Percentiles rank a stretch among this genome's conserved stretches.
These are phyloP conservation scores for Amyloporia xantha DNA, from an alignment of 768 basidiomycete species.

Conservation along the genomic window DNA sequence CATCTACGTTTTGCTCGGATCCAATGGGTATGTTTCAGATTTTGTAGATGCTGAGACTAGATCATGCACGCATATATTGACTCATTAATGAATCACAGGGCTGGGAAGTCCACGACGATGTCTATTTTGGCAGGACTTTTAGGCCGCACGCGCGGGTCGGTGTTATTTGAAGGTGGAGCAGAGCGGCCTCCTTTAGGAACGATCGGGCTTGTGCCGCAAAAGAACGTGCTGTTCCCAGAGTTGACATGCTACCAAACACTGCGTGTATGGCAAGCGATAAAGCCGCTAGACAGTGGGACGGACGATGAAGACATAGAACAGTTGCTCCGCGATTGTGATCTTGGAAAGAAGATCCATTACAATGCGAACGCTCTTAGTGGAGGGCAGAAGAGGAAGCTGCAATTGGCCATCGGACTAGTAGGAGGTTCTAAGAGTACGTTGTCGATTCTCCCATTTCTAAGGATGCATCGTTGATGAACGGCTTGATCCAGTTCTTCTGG, in stretches of 20 bases:
- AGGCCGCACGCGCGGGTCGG: conserved; percentile 49
- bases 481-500: conserved; percentile 14
- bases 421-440: conserved; percentile 65
- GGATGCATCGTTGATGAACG: not conserved
- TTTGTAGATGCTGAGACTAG: conserved; percentile 6
- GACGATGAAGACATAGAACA: conserved; percentile 55
- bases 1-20: conserved; percentile 73
- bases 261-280: conserved; percentile 66
- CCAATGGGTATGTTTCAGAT: conserved; percentile 64
- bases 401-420: conserved; percentile 73
- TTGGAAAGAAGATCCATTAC: conserved; percentile 60
- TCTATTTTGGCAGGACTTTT: conserved; percentile 61
- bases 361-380: conserved; percentile 66
- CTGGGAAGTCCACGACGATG: conserved; percentile 71
- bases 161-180: conserved; percentile 48
- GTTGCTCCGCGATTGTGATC: conserved; percentile 64
- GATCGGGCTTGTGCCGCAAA: conserved; percentile 75
- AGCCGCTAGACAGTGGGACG: conserved; percentile 37
- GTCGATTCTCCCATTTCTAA: not conserved
- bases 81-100: conserved; percentile 32
- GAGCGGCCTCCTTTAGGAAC: conserved; percentile 53
- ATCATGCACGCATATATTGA: not conserved
- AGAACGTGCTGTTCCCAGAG: conserved; percentile 77
- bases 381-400: conserved; percentile 78
- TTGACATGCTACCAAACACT: conserved; percentile 69